Evolutionary conservation across 495 filamentous ascomycete species (phyloP).

Genomic region (Penicillium goetzii): DNA sequence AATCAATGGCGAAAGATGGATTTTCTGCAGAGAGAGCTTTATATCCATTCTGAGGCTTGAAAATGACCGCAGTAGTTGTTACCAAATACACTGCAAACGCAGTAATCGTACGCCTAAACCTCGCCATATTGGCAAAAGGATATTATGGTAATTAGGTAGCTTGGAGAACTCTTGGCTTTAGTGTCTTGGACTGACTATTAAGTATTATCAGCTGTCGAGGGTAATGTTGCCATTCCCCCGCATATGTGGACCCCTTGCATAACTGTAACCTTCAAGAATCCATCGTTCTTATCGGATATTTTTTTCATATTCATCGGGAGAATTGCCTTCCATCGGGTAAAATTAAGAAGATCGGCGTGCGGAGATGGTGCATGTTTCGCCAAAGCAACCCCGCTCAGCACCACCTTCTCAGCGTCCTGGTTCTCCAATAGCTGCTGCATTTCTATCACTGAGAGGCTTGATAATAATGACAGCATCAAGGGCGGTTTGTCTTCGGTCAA

Average conservation of each 20-base stretch:
- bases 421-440: background rate
- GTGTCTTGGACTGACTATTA: background rate
- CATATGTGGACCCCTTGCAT: slow-evolving; percentile 5
- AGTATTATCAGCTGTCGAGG: background rate
- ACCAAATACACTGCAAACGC: slow-evolving; percentile 9
- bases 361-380: slow-evolving; percentile 17
- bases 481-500: background rate
- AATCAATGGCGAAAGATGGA: slow-evolving; percentile 31
- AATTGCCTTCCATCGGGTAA: slow-evolving; percentile 13
- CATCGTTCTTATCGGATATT: slow-evolving; percentile 19
- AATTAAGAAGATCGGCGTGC: slow-evolving; percentile 15
- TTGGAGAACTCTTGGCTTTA: background rate
- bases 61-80: slow-evolving; percentile 15
- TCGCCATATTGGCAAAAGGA: background rate
- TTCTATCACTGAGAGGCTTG: background rate
- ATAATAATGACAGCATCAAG: background rate
- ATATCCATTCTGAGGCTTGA: slow-evolving; percentile 34
- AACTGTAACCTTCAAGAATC: slow-evolving; percentile 6
- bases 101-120: background rate
- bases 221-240: slow-evolving; percentile 26
- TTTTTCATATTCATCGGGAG: slow-evolving; percentile 3
- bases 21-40: slow-evolving; percentile 15
- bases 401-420: background rate
- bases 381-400: slow-evolving; percentile 13
- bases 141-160: background rate